Evolutionary conservation across 2,329 filamentous ascomycete genomes (phyloP), one percentile per base, ranked within the genome.

Genomic region (Fusarium domesticum): DNA sequence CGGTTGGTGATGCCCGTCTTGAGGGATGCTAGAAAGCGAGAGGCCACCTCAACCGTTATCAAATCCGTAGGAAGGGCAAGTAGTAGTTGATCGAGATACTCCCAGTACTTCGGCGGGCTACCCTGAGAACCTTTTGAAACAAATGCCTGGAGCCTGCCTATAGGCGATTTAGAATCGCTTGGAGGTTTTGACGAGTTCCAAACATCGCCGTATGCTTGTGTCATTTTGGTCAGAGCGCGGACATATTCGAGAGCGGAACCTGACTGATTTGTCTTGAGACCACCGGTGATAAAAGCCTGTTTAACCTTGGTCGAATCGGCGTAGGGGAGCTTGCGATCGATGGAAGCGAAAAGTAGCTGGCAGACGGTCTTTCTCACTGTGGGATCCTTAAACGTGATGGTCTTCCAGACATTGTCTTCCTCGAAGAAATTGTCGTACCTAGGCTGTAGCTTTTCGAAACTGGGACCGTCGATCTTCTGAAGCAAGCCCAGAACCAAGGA

Each of bases 111-210:
- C 4, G 75, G 69, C 0, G 81, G 73, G 3, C 86, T 85, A n/a
- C 83, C 80, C 59, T 96, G 88, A 0, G 92, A 95, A 3, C 93
- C 92, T 57, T 84, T 87, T 50, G 87, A 83, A 6, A 97, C 71
- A 55, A 95, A 93, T 7, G 81, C 72, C 38, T 80, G 77, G 4
- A 98, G 66, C 17, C 84, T 70, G 4, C 71, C 70, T 2, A 78
- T 54, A 0, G 79, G 73, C 2, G 77, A 68, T 44, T 76, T 80
- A 51, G 81, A 78, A n/a, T 70, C 70, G 12, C 64, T 70, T 1
- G 62, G 25, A 3, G 50, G 39, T 14, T 60, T 56, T 4, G 75
- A 46, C 65, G 77, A 73, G 1, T 82, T 84, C 93, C 93, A 98
- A 8, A 91, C 72, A 14, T 81, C 75, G 1, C 89, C 83, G 37